phyloP scores from a whole-genome alignment of 345 rosid genomes.

The Camelina hispida region DNA sequence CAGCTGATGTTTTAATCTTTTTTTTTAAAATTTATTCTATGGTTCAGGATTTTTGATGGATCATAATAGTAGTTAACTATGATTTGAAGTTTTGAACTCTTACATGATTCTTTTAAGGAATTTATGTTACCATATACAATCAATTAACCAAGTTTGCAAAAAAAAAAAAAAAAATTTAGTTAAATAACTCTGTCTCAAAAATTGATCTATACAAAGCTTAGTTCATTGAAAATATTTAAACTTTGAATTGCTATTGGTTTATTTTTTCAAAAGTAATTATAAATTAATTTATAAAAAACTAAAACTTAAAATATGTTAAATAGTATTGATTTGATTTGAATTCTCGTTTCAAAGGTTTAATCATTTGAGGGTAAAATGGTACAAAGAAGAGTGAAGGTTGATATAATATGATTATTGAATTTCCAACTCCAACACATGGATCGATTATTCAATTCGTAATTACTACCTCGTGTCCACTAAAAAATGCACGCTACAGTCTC shows the following conservation, averaged over 20 bases:
- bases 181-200: too few species aligned
- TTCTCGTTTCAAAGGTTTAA: not conserved
- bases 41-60: not conserved
- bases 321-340: not conserved
- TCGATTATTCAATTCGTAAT: conserved; percentile 6
- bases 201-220: too few species aligned
- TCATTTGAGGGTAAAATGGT: not conserved
- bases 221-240: too few species aligned
- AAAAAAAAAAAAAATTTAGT: too few species aligned
- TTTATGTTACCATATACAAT: too few species aligned
- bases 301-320: too few species aligned
- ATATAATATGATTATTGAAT: not conserved
- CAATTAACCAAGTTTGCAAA: too few species aligned
- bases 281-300: too few species aligned
- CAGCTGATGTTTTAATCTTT: not conserved
- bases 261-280: too few species aligned
- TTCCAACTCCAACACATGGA: not conserved
- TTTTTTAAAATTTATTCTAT: too few species aligned
- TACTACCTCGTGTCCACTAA: conserved; percentile 4
- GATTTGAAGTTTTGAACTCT: not conserved
- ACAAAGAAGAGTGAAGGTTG: not conserved
- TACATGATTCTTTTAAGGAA: not conserved
- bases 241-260: too few species aligned
- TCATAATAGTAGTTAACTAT: not conserved
- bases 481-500: not conserved